These are phyloP conservation scores for Erucastrum elatum DNA, from an alignment of 345 rosid species.

Conservation along the genomic window DNA sequence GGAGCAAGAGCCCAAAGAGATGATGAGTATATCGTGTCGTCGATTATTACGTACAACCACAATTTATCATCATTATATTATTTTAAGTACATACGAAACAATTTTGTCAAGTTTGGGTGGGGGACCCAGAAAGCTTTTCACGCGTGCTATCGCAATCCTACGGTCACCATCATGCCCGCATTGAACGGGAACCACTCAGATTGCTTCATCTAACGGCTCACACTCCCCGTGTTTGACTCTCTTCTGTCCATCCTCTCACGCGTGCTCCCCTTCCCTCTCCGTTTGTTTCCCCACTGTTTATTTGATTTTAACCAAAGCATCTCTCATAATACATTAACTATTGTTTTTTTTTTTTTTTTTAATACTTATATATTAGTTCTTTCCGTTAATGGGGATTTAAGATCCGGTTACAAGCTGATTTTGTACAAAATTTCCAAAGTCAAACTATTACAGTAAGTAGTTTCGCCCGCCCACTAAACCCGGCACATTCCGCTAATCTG, in stretches of 20 bases:
- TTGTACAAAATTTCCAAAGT: too few species aligned
- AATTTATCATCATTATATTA: not conserved
- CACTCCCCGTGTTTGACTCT: conserved; percentile 49
- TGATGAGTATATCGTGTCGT: conserved; percentile 7
- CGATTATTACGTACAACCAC: conserved; percentile 13
- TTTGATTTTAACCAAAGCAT: not conserved
- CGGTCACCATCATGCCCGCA: conserved; percentile 42
- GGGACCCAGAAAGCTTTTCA: conserved; percentile 33
- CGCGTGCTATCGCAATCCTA: conserved; percentile 39
- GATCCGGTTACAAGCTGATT: too few species aligned
- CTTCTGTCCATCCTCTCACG: conserved; percentile 43
- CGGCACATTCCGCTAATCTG: too few species aligned
- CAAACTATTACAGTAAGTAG: too few species aligned
- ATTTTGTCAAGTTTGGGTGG: not conserved
- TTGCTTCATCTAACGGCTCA: conserved; percentile 39
- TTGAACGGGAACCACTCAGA: conserved; percentile 37
- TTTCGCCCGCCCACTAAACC: too few species aligned
- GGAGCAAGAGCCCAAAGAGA: conserved; percentile 29
- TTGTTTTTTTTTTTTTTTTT: too few species aligned
- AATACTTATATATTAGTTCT: too few species aligned
- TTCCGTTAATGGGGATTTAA: too few species aligned
- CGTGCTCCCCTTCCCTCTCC: conserved; percentile 21
- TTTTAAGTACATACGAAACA: not conserved
- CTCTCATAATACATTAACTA: not conserved
- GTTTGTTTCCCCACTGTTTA: not conserved